phyloP scores from a whole-genome alignment of 192 early-diverging fungal genomes.

The Linderina pennispora region DNA sequence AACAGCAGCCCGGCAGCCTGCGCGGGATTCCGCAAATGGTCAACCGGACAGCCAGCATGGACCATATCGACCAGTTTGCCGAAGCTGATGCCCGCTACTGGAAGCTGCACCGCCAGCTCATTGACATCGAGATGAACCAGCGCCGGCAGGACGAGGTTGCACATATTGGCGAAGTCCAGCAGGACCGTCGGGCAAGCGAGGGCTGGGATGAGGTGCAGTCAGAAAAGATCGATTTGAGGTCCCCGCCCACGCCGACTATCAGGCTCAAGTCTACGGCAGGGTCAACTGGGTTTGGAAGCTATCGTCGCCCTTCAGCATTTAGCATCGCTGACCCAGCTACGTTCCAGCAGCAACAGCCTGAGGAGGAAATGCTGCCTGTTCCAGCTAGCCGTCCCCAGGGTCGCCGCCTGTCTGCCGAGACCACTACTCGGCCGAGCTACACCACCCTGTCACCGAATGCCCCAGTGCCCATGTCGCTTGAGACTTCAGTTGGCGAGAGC shows the following conservation, averaged over 20 bases:
- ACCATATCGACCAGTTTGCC: conserved; percentile 34
- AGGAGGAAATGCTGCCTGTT: not conserved
- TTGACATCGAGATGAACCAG: conserved; percentile 44
- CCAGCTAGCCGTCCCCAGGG: not conserved
- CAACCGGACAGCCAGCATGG: conserved; percentile 7
- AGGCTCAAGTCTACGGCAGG: conserved; percentile 1
- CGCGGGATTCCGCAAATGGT: too few species aligned
- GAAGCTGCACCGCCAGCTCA: conserved; percentile 45
- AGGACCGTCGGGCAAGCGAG: not conserved
- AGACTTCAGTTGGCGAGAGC: too few species aligned
- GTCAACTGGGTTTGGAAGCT: not conserved
- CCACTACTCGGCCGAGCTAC: not conserved
- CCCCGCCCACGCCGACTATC: conserved; percentile 35
- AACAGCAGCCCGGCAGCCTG: conserved; percentile 8
- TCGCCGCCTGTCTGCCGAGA: not conserved
- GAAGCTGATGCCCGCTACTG: conserved; percentile 44
- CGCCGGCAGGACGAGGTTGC: conserved; percentile 2
- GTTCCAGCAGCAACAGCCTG: not conserved
- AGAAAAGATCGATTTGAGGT: conserved; percentile 18
- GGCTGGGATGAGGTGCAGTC: conserved; percentile 9
- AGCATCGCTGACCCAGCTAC: conserved; percentile 27
- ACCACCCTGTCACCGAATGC: not conserved
- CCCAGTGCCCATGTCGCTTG: too few species aligned
- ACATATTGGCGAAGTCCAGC: not conserved
- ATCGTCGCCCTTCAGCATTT: conserved; percentile 37